Evolutionary conservation across 1,139 yeast species (phyloP).

Genomic region (Ashbya aceris): DNA sequence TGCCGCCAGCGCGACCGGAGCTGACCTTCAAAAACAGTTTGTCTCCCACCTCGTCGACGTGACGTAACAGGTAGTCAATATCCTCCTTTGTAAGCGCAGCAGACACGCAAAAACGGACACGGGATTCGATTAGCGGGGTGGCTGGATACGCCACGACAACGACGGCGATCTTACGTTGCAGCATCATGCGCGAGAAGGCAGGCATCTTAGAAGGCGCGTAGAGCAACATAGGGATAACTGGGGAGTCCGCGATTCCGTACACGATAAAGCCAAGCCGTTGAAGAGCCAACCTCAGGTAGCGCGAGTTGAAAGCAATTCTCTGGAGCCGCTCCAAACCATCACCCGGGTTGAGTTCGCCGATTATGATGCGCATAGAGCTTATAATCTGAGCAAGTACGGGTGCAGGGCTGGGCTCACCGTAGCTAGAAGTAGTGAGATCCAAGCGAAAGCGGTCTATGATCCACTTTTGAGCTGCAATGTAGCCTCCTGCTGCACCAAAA

Average conservation of each 20-base stretch:
- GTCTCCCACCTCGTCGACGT: constrained; percentile 75
- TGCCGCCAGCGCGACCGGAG: constrained; percentile 66
- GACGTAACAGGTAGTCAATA: constrained; percentile 67
- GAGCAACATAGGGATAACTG: constrained; percentile 81
- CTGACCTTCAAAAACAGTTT: constrained; percentile 64
- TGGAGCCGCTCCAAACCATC: constrained; percentile 88
- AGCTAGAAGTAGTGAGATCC: constrained; percentile 61
- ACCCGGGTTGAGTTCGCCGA: constrained; percentile 79
- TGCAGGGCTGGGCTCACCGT: constrained; percentile 82
- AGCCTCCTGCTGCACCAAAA: constrained; percentile 98
- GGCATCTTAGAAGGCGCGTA: constrained; percentile 94
- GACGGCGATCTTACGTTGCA: constrained; percentile 75
- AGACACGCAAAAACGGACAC: constrained; percentile 89
- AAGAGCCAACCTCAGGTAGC: constrained; percentile 83
- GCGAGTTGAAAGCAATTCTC: constrained; percentile 89
- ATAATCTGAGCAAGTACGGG: constrained; percentile 86
- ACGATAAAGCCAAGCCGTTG: constrained; percentile 89
- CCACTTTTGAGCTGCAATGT: constrained; percentile 63
- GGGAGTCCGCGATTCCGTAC: constrained; percentile 93
- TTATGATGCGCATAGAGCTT: constrained; percentile 67
- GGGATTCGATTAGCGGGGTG: constrained; percentile 80
- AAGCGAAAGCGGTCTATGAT: constrained; percentile 68
- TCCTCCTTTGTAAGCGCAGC: constrained; percentile 91
- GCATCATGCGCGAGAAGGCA: constrained; percentile 74
- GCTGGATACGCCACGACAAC: constrained; percentile 98